Evolutionary conservation across 345 rosid species (phyloP), one percentile per base, ranked within the genome.

Genomic region (Brassica rapa): DNA sequence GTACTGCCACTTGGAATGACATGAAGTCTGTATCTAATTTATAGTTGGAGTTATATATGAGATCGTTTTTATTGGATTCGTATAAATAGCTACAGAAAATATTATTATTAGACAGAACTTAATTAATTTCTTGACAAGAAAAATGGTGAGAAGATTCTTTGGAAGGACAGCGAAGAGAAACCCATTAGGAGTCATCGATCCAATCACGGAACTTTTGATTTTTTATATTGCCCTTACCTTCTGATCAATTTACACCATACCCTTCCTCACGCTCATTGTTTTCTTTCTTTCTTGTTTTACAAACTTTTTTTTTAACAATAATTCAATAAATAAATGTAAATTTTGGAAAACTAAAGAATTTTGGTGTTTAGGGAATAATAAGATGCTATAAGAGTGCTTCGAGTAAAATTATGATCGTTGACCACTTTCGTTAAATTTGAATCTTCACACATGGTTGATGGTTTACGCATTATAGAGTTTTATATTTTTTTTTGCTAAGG

Each of bases 1-100:
- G 49, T 70, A 77, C 71, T 35, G 33, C 71, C 60, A 77, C 81
- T 53, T 71, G 81, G 16, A 37, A 77, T 57, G 21, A 66, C 53
- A 66, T 37, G 39, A n/a, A 74, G 53, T 51, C 19, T 51, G 56
- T 49, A 49, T 14, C 19, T 51, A n/a, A n/a, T n/a, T 6, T 46
- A 14, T 14, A 32, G 33, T 51, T 51, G 7, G 19, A 51, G 21
- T 15, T 49, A 49, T n/a, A 14, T 46, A 25, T 62, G 29, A 62
- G 25, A 63, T 27, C 9, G 3, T 61, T 29, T 66, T 25, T 15
- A 43, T 16, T 75, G 68, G 73, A 41, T 67, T 67, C 43, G 59
- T 66, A 25, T 56, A 64, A 19, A 71, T 37, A 72, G 57, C 62
- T 43, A 72, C 6, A 43, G 41, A 55, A 33, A 12, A 35, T 35